These are phyloP conservation scores for Alternaria sp. DNA, from an alignment of 2,329 filamentous ascomycete genomes.

Conservation along the genomic window DNA sequence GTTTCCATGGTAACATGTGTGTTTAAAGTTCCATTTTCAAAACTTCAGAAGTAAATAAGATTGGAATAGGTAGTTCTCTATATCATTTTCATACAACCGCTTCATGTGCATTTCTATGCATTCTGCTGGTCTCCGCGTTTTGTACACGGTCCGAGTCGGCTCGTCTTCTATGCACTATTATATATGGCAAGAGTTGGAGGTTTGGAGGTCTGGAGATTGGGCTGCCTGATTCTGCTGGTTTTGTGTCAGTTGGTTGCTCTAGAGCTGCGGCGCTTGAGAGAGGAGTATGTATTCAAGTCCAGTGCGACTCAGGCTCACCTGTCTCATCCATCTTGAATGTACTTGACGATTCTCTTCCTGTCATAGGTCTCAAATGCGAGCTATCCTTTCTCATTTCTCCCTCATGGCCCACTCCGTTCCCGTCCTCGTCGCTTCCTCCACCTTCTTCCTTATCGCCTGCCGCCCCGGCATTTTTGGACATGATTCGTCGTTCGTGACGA, in stretches of 20 bases:
- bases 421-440: not conserved
- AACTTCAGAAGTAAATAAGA: too few species aligned
- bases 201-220: not conserved
- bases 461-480: not conserved
- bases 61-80: too few species aligned
- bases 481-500: not conserved
- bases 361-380: not conserved
- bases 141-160: too few species aligned
- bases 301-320: too few species aligned
- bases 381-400: not conserved
- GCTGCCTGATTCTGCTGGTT: not conserved
- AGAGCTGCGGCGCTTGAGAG: not conserved
- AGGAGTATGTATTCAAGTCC: not conserved
- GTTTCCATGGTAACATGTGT: too few species aligned
- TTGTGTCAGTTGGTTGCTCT: not conserved
- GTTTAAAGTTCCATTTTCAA: too few species aligned
- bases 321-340: too few species aligned
- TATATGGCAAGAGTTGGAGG: not conserved
- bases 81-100: too few species aligned
- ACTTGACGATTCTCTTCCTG: not conserved
- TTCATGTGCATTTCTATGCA: too few species aligned
- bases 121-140: too few species aligned
- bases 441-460: not conserved
- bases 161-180: rapidly evolving
- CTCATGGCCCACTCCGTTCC: not conserved